Evolutionary conservation across 2,329 filamentous ascomycete species (phyloP), one percentile per base, ranked within the genome.

Genomic region (Cytospora mali): DNA sequence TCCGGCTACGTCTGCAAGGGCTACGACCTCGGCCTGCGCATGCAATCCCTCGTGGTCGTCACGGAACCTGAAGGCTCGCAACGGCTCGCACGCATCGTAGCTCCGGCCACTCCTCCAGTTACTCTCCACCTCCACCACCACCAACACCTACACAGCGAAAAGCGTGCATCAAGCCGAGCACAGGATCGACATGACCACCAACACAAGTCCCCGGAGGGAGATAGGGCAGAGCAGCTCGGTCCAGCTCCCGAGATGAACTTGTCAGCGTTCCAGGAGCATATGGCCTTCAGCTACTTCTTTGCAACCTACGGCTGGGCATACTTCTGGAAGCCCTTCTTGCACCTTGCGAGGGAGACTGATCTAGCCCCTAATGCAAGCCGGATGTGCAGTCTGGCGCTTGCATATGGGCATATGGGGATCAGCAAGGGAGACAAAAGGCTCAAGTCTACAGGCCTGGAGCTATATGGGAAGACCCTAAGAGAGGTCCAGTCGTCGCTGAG

Each of bases 271-370:
- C 63, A 69, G 58, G 69, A 71, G 61, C 66, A 71, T 59, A 69
- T 71, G 62, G 64, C 70, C 3, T 66, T 70, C 23, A 68, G 68
- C 42, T 70, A 71, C 67, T 70, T 71, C 57, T 71, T 71, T 49
- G 64, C 68, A 21, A 66, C 70, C 11, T 71, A 71, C 33, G 67
- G 69, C 42, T 71, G 70, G 70, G 70, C 70, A 61, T 69, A 69
- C 62, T 70, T 71, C 66, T 69, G 70, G 66, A 71, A 70, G 50
- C 65, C 70, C 11, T 62, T 71, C 55, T 58, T 71, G 29, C 68
- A 70, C 51, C 61, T 66, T 18, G 64, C 64, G 6, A 14, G 55
- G 18, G 64, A 66, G 50, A 54, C 54, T 31, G 69, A 71, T 56
- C 48, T 64, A 6, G 54, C 66, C 13, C 58, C 70, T 31, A 56